Conservation (phyloP, 495 filamentous ascomycete genomes). For the Endocarpon pusillum region DNA sequence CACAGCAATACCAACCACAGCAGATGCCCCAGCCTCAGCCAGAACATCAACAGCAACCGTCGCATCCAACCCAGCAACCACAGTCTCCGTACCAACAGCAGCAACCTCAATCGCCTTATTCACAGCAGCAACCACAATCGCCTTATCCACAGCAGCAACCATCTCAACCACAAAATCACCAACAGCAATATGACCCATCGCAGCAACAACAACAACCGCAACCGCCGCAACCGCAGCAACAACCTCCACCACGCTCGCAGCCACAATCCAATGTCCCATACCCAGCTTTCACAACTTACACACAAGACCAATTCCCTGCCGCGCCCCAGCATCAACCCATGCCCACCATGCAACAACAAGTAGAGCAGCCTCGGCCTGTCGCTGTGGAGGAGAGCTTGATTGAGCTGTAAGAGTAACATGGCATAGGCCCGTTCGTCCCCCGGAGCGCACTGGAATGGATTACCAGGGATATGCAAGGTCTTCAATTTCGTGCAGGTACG, state of each 20-base stretch:
- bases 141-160: conserved; percentile 17
- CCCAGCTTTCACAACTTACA: conserved; percentile 10
- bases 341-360: conserved; percentile 24
- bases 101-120: conserved; percentile 21
- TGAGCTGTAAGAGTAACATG: conserved; percentile 32
- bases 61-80: conserved; percentile 17
- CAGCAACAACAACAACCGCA: conserved; percentile 16
- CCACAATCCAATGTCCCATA: conserved; percentile 18
- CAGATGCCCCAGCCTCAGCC: conserved; percentile 1
- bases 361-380: conserved; percentile 30
- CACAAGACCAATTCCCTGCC: conserved; percentile 39
- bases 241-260: conserved; percentile 15
- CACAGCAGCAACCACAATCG: conserved; percentile 21
- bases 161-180: conserved; percentile 14
- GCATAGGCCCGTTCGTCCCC: no score
- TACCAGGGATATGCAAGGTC: no score
- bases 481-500: no score
- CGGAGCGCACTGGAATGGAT: no score
- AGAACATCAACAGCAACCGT: conserved; percentile 12
- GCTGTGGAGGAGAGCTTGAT: conserved; percentile 79
- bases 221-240: conserved; percentile 12
- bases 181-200: conserved; percentile 16
- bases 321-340: conserved; percentile 47
- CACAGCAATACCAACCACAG: conserved; percentile 6
- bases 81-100: conserved; percentile 17